Evolutionary conservation across 2,329 filamentous ascomycete genomes (phyloP).

Genomic region (Fusarium camptoceras): DNA sequence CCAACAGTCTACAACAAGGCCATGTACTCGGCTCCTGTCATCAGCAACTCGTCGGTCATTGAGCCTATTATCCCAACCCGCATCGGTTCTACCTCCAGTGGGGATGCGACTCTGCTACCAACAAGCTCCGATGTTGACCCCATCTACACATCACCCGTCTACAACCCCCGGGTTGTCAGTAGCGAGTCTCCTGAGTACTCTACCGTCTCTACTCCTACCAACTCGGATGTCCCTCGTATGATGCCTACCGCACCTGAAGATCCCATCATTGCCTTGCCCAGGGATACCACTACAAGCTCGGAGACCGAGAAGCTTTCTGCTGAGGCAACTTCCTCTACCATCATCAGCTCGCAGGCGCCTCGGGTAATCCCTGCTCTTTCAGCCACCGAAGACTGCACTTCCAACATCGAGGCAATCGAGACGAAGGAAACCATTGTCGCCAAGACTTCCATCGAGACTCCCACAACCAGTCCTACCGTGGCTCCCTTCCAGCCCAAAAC

Average conservation of each 20-base stretch:
- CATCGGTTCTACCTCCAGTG: background rate
- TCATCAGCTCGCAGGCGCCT: background rate
- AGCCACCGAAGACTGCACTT: background rate
- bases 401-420: background rate
- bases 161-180: constrained; percentile 6
- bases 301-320: constrained; percentile 13
- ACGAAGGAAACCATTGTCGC: background rate
- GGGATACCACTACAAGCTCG: constrained; percentile 8
- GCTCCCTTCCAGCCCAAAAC: constrained; percentile 20
- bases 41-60: constrained; percentile 19
- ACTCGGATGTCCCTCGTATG: constrained; percentile 19
- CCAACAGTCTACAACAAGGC: constrained; percentile 29
- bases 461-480: constrained; percentile 10
- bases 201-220: constrained; percentile 1
- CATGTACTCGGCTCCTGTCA: constrained; percentile 5
- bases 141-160: constrained; percentile 25
- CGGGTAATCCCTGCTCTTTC: background rate
- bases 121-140: constrained; percentile 9
- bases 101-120: background rate
- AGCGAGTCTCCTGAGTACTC: constrained; percentile 20
- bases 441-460: background rate
- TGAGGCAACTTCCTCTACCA: background rate
- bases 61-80: constrained; percentile 16
- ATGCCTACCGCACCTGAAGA: constrained; percentile 6
- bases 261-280: background rate